Percentiles rank a stretch among this genome's conserved stretches.
phyloP scores from a whole-genome alignment of 139 green algal species.

The Chlorella sp. region DNA sequence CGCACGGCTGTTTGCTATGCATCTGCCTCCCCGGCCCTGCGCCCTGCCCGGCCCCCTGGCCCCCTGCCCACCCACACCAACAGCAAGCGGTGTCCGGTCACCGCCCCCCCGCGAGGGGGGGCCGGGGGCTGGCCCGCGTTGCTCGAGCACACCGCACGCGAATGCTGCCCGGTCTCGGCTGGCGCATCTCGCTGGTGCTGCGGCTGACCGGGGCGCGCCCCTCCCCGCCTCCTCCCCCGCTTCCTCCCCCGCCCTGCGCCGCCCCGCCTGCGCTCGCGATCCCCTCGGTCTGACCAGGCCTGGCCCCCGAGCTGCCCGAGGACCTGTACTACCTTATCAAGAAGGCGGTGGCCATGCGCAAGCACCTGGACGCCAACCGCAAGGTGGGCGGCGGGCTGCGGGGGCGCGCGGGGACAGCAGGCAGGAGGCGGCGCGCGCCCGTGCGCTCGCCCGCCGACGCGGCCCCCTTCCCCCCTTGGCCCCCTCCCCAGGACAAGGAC shows the following conservation, averaged over 20 bases:
- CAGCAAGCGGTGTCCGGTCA: constrained; percentile 31
- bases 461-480: background rate
- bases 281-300: constrained; percentile 39
- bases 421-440: background rate
- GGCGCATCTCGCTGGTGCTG: constrained; percentile 30
- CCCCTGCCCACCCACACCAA: background rate
- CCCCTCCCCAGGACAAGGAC: constrained; percentile 82
- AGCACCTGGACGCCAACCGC: constrained; percentile 98
- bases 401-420: no score
- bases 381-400: no score
- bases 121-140: constrained; percentile 35
- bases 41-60: background rate
- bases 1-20: no score
- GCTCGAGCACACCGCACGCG: constrained; percentile 31
- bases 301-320: constrained; percentile 97
- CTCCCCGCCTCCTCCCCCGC: background rate
- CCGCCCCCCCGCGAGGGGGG: background rate
- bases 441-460: background rate
- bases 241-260: background rate
- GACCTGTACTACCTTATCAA: constrained; percentile 99
- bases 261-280: no score
- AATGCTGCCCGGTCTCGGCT: constrained; percentile 29
- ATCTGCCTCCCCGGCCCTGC: no score
- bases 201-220: no score
- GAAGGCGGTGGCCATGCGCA: constrained; percentile 97